Conservation (phyloP, 768 basidiomycete genomes). For the Termitomyces sp. region DNA sequence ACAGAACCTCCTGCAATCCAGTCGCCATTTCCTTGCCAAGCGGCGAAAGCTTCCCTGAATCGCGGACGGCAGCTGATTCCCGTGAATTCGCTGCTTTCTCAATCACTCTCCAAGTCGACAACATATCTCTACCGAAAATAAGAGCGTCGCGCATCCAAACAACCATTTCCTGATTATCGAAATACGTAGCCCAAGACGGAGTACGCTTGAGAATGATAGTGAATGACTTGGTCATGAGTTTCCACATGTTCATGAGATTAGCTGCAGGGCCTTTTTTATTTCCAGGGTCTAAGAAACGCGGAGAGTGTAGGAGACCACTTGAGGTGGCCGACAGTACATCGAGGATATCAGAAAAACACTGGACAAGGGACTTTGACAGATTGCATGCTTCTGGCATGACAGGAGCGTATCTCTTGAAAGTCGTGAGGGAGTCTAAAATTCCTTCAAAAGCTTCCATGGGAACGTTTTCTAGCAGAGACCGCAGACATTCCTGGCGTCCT, state of each 20-base stretch:
- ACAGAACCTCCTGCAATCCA: slow-evolving; percentile 72
- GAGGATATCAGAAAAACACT: slow-evolving; percentile 88
- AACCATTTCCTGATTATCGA: slow-evolving; percentile 81
- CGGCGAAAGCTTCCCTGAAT: slow-evolving; percentile 44
- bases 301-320: slow-evolving; percentile 63
- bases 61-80: slow-evolving; percentile 21
- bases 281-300: slow-evolving; percentile 40
- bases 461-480: slow-evolving; percentile 63
- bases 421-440: slow-evolving; percentile 58
- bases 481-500: slow-evolving; percentile 82
- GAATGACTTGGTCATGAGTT: slow-evolving; percentile 71
- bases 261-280: slow-evolving; percentile 42
- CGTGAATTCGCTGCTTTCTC: slow-evolving; percentile 55
- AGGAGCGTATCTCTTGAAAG: slow-evolving; percentile 58
- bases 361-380: slow-evolving; percentile 85
- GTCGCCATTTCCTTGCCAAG: slow-evolving; percentile 71
- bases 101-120: slow-evolving; percentile 75
- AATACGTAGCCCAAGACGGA: slow-evolving; percentile 74
- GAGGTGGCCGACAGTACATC: slow-evolving; percentile 76
- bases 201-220: slow-evolving; percentile 83
- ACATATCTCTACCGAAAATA: slow-evolving; percentile 84
- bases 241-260: slow-evolving; percentile 72
- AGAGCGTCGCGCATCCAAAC: slow-evolving; percentile 98
- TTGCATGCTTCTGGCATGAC: slow-evolving; percentile 80
- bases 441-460: slow-evolving; percentile 67